Evolutionary conservation across 352 stramenopile genomes (phyloP).

Genomic region (Peronosclerospora sorghi): DNA sequence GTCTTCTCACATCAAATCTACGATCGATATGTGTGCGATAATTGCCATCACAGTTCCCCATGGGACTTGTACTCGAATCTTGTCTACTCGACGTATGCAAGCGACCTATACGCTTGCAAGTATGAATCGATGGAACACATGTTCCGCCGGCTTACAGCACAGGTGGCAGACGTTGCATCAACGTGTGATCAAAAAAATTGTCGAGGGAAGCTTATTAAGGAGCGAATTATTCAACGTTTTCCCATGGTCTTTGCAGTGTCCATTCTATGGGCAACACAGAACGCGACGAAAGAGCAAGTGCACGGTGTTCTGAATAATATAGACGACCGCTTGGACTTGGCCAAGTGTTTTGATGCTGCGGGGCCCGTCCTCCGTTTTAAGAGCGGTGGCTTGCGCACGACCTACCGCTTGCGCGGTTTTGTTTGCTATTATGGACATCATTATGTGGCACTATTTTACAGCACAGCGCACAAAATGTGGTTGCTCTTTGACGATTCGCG

Average conservation of each 20-base stretch:
- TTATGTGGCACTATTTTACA: slow-evolving; percentile 80
- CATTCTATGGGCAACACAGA: slow-evolving; percentile 67
- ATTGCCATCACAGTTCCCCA: slow-evolving; percentile 45
- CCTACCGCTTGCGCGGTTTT: slow-evolving; percentile 68
- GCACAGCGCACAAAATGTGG: slow-evolving; percentile 78
- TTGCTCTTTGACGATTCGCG: slow-evolving; percentile 78
- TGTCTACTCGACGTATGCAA: slow-evolving; percentile 76
- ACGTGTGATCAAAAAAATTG: slow-evolving; percentile 49
- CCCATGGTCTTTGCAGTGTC: slow-evolving; percentile 82
- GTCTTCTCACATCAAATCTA: slow-evolving; percentile 85
- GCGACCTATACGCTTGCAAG: slow-evolving; percentile 44
- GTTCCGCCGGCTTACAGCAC: slow-evolving; percentile 45
- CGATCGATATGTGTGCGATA: slow-evolving; percentile 59
- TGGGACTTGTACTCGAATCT: slow-evolving; percentile 81
- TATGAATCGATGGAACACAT: slow-evolving; percentile 67
- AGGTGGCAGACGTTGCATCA: slow-evolving; percentile 40
- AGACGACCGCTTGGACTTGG: slow-evolving; percentile 54
- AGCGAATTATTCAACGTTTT: slow-evolving; percentile 75
- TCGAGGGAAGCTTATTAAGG: slow-evolving; percentile 51
- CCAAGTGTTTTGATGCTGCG: slow-evolving; percentile 58
- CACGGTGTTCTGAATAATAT: slow-evolving; percentile 55
- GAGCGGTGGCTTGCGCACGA: slow-evolving; percentile 57
- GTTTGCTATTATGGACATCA: slow-evolving; percentile 81
- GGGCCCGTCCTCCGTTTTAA: slow-evolving; percentile 61
- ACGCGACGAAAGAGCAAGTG: slow-evolving; percentile 65